Conservation (phyloP, 495 filamentous ascomycete genomes). For the Monascus purpureus region DNA sequence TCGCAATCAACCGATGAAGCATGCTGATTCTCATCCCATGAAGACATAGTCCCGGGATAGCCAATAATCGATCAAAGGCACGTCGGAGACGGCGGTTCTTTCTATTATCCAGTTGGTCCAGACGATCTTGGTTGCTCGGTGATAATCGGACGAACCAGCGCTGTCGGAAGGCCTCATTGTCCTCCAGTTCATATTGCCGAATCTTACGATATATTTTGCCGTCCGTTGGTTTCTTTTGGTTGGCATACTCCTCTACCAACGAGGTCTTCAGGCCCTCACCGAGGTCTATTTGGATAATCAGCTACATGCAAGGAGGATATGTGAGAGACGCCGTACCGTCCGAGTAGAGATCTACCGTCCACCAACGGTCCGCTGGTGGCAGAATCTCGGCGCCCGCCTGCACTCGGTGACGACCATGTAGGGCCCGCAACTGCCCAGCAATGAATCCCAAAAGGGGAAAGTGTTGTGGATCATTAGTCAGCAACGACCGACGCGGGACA, state of each 20-base stretch:
- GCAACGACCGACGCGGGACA: no score
- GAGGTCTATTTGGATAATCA: no score
- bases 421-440: background rate
- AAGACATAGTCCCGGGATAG: slow-evolving; percentile 10
- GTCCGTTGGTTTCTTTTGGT: slow-evolving; percentile 17
- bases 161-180: slow-evolving; percentile 11
- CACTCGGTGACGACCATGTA: no score
- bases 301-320: no score
- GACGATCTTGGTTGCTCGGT: slow-evolving; percentile 9
- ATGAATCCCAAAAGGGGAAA: background rate
- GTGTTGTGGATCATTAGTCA: background rate
- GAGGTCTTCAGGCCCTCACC: no score
- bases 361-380: no score
- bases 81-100: slow-evolving; percentile 5
- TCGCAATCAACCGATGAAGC: slow-evolving; percentile 7
- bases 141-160: slow-evolving; percentile 11
- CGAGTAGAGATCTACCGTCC: no score
- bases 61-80: slow-evolving; percentile 9
- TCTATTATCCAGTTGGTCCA: slow-evolving; percentile 8
- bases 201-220: slow-evolving; percentile 28
- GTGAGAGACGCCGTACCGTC: no score
- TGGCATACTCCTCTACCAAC: slow-evolving; percentile 20
- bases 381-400: no score
- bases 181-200: slow-evolving; percentile 16
- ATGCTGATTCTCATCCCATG: slow-evolving; percentile 10